A percentile compares a stretch with the other conserved stretches of the same genome.
phyloP scores from a whole-genome alignment of 495 filamentous ascomycete species.

The Penicillium cataractarum region DNA sequence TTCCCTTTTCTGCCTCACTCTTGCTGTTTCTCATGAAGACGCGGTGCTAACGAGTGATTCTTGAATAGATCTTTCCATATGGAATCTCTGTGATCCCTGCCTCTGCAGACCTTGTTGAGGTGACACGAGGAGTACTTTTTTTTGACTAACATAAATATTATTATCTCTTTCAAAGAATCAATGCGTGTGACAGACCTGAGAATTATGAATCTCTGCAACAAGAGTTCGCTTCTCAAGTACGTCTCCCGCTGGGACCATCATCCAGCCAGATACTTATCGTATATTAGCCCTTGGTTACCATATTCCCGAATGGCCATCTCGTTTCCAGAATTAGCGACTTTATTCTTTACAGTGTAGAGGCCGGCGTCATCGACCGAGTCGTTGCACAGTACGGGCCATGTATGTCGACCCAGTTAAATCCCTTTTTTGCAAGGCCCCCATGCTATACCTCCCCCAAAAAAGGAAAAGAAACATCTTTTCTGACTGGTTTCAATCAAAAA shows the following conservation, averaged over 20 bases:
- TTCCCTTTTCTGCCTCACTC: conserved; percentile 13
- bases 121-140: conserved; percentile 2
- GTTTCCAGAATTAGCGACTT: conserved; percentile 94
- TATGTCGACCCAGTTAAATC: conserved; percentile 53
- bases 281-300: conserved; percentile 53
- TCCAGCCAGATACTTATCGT: conserved; percentile 46
- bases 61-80: background rate
- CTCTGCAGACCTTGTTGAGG: background rate
- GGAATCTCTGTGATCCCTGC: background rate
- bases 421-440: conserved; percentile 4
- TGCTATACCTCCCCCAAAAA: background rate
- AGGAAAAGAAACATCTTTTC: conserved; percentile 21
- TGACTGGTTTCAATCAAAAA: conserved; percentile 43
- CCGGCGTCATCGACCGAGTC: conserved; percentile 81
- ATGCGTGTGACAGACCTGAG: conserved; percentile 90
- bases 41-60: conserved; percentile 13
- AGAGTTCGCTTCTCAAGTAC: conserved; percentile 77
- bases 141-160: conserved; percentile 37
- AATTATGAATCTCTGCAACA: conserved; percentile 73
- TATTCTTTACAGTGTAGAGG: conserved; percentile 97
- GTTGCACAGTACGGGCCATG: conserved; percentile 88
- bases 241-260: conserved; percentile 42
- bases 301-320: conserved; percentile 89
- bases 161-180: conserved; percentile 63
- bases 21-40: conserved; percentile 10